Conservation (phyloP, 2,329 filamentous ascomycete species). For the Monilinia aucupariae region DNA sequence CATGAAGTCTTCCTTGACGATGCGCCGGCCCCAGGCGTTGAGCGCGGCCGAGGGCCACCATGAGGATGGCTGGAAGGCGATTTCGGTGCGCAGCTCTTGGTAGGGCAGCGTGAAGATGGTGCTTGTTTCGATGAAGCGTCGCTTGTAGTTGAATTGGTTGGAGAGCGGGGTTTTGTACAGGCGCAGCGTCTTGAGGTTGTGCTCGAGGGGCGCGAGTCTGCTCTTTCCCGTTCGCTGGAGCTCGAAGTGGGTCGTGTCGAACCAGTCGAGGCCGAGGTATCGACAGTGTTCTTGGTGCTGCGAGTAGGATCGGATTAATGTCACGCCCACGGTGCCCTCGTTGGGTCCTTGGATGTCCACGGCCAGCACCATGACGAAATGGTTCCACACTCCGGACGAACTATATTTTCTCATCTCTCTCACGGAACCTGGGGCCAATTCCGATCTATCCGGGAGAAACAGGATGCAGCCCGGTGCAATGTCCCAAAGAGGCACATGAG, state of each 20-base stretch:
- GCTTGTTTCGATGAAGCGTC: not conserved
- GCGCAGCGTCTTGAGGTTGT: not conserved
- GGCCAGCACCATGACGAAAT: conserved; percentile 3
- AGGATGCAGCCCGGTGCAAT: conserved; percentile 11
- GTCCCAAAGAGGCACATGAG: conserved; percentile 14
- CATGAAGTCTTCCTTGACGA: not conserved
- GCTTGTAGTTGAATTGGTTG: not conserved
- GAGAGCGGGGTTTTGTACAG: not conserved
- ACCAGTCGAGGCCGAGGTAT: not conserved
- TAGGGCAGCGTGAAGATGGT: not conserved
- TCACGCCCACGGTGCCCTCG: not conserved
- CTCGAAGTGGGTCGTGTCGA: not conserved
- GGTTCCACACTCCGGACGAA: not conserved
- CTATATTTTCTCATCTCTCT: not conserved
- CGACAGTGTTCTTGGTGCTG: not conserved
- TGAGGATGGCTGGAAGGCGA: not conserved
- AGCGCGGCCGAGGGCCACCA: conserved; percentile 5
- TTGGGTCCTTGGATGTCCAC: not conserved
- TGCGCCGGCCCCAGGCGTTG: not conserved
- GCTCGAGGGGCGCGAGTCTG: not conserved
- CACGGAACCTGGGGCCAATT: not conserved
- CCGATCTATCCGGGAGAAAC: not conserved
- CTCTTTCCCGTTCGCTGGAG: too few relatives aligned
- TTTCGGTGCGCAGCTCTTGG: not conserved
- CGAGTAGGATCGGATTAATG: not conserved